Evolutionary conservation across 2,329 filamentous ascomycete species (phyloP).

Genomic region (Xylariales sp.): DNA sequence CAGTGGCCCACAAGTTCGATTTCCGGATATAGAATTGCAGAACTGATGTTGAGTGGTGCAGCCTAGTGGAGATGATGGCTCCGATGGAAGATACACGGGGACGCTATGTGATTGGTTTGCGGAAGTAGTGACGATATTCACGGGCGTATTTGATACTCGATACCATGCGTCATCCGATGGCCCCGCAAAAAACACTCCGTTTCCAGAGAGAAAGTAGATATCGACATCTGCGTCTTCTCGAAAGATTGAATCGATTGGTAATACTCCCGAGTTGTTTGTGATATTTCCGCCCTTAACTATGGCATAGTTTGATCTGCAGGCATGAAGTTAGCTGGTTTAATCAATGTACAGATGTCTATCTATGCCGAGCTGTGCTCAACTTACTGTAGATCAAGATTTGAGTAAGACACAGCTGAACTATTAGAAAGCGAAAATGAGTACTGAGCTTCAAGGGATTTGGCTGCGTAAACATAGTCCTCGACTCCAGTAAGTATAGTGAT

Average conservation of each 20-base stretch:
- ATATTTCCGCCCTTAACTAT: not conserved
- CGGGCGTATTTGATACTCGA: not conserved
- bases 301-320: not conserved
- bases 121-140: not conserved
- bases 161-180: constrained; percentile 20
- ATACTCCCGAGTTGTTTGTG: not conserved
- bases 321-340: not conserved
- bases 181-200: constrained; percentile 12
- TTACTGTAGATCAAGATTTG: constrained; percentile 11
- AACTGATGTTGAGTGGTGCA: constrained; percentile 33
- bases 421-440: not conserved
- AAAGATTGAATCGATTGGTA: constrained; percentile 9
- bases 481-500: not conserved
- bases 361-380: not conserved
- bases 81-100: not conserved
- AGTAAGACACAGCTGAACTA: not conserved
- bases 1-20: constrained; percentile 30
- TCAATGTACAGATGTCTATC: not conserved
- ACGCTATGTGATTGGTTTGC: not conserved
- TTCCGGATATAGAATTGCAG: constrained; percentile 20
- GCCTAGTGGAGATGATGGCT: constrained; percentile 33
- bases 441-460: constrained; percentile 6
- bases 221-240: constrained; percentile 19
- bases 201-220: constrained; percentile 21
- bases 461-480: not conserved